Evolutionary conservation across 1,284 basidiomycete species (phyloP).

Genomic region (Pisolithus thermaeus): DNA sequence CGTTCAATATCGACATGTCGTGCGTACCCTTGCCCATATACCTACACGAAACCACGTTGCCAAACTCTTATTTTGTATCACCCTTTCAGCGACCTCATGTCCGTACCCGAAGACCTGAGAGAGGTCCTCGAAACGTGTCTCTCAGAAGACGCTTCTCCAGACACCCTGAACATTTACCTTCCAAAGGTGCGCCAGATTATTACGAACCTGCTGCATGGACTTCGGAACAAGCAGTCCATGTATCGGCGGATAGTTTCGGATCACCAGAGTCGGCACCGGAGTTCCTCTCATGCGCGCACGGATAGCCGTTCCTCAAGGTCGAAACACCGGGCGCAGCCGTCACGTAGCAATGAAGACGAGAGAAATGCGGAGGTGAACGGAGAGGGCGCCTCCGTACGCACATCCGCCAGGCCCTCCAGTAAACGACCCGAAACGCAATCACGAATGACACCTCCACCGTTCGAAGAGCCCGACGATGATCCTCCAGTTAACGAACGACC

Average conservation of each 20-base stretch:
- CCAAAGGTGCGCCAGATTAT: conserved; percentile 93
- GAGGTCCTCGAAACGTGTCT: conserved; percentile 85
- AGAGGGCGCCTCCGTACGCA: conserved; percentile 14
- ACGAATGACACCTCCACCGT: conserved; percentile 23
- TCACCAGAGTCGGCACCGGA: conserved; percentile 44
- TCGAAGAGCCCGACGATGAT: conserved; percentile 29
- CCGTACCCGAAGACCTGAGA: conserved; percentile 87
- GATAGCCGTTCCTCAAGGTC: conserved; percentile 48
- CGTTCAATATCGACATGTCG: conserved; percentile 89
- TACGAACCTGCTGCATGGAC: conserved; percentile 85
- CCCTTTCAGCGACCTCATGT: conserved; percentile 70
- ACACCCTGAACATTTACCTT: conserved; percentile 85
- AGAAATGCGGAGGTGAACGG: conserved; percentile 16
- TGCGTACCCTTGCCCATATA: conserved; percentile 39
- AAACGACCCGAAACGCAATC: conserved; percentile 15
- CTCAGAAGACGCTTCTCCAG: conserved; percentile 82
- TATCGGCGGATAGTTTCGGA: conserved; percentile 66
- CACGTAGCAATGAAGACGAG: conserved; percentile 30
- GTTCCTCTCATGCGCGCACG: conserved; percentile 43
- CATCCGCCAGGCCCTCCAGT: conserved; percentile 10
- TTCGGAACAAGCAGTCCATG: conserved; percentile 86
- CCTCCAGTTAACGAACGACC: conserved; percentile 13
- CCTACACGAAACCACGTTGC: conserved; percentile 9
- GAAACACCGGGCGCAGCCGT: conserved; percentile 40
- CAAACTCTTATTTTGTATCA: conserved; percentile 9